Conservation (phyloP, 2,329 filamentous ascomycete genomes). For the Zymoseptoria tritici region DNA sequence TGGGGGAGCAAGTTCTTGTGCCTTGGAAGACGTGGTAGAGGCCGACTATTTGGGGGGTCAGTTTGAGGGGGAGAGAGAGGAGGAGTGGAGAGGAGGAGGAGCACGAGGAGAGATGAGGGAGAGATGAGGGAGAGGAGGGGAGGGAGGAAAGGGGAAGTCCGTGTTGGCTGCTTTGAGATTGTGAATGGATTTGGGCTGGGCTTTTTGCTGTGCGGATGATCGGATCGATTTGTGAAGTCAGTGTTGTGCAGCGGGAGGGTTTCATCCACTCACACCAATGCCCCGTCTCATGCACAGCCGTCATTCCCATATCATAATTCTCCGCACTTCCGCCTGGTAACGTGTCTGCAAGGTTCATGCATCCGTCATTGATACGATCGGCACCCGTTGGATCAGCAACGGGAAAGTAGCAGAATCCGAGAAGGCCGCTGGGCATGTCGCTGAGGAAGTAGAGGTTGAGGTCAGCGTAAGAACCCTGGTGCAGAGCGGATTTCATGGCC, state of each 20-base stretch:
- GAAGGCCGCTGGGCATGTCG: constrained; percentile 32
- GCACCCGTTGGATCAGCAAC: constrained; percentile 35
- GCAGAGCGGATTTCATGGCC: constrained; percentile 46
- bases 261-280: constrained; percentile 30
- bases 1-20: constrained; percentile 25
- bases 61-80: not conserved
- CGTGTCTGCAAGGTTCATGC: constrained; percentile 46
- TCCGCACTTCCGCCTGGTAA: constrained; percentile 43
- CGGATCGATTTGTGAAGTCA: not conserved
- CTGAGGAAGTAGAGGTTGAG: constrained; percentile 54
- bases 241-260: not conserved
- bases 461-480: constrained; percentile 44
- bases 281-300: constrained; percentile 39
- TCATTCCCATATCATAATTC: constrained; percentile 40
- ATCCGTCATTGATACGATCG: constrained; percentile 42
- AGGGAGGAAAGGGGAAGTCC: not conserved
- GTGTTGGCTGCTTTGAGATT: not conserved
- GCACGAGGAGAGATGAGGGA: no score
- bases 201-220: constrained; percentile 1
- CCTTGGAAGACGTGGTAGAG: constrained; percentile 40
- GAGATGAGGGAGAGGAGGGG: not conserved
- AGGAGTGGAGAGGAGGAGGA: not conserved
- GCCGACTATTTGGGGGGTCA: constrained; percentile 20
- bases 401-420: constrained; percentile 25
- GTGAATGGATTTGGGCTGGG: not conserved